phyloP scores from a whole-genome alignment of 1,284 basidiomycete genomes.

The Takashimella koratensis region DNA sequence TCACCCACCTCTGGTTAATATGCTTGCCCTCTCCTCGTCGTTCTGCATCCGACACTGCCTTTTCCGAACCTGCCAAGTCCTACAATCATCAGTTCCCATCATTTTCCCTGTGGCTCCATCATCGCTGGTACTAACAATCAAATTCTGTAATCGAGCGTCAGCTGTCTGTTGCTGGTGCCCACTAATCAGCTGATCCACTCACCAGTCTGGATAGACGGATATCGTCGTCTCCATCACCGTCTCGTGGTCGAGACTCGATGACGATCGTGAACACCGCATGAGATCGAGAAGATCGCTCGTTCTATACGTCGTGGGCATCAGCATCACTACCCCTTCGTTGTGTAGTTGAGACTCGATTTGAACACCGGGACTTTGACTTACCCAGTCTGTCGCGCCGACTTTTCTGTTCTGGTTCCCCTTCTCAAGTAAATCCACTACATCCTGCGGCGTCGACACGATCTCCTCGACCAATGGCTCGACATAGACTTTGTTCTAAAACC shows the following conservation, averaged over 20 bases:
- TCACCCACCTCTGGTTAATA: constrained; percentile 55
- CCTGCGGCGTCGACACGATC: constrained; percentile 52
- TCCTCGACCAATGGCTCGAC: constrained; percentile 54
- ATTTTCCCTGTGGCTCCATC: too few relatives aligned
- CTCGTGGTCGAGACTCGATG: constrained; percentile 42
- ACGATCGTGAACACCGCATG: constrained; percentile 57
- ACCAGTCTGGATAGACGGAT: constrained; percentile 45
- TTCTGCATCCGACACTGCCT: constrained; percentile 54
- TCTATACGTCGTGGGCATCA: constrained; percentile 31
- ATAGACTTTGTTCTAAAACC: constrained; percentile 48
- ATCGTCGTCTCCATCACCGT: constrained; percentile 35
- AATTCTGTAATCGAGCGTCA: constrained; percentile 42
- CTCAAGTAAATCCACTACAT: constrained; percentile 52
- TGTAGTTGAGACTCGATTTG: too few relatives aligned
- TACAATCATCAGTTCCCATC: too few relatives aligned
- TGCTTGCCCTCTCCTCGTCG: constrained; percentile 56
- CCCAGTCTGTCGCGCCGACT: constrained; percentile 57
- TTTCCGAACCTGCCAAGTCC: constrained; percentile 58
- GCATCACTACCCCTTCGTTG: too few relatives aligned
- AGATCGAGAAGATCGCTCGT: constrained; percentile 54
- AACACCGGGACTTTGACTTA: too few relatives aligned
- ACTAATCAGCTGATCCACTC: constrained; percentile 8
- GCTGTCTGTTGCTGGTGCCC: constrained; percentile 1
- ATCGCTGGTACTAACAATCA: constrained; percentile 43
- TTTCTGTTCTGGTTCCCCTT: constrained; percentile 53